Conservation (phyloP, 805 yeast species). For the Teunomyces kruisii region DNA sequence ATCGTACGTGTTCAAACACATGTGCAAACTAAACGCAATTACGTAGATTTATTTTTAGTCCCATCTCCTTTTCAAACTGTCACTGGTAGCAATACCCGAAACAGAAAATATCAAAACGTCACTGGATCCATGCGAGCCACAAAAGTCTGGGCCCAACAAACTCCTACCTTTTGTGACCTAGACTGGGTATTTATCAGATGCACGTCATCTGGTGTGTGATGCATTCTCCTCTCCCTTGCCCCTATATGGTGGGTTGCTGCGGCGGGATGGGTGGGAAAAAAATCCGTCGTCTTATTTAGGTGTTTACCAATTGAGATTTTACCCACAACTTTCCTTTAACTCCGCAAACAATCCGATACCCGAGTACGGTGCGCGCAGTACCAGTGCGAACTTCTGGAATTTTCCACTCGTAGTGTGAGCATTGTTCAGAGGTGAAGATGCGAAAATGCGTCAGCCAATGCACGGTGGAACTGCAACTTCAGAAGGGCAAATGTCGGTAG, state of each 20-base stretch:
- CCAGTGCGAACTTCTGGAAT: constrained; percentile 4
- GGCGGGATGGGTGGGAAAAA: not conserved
- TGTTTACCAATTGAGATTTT: not conserved
- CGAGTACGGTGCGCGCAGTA: not conserved
- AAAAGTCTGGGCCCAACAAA: not conserved
- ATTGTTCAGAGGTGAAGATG: too few species aligned
- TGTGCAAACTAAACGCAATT: too few species aligned
- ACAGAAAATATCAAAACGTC: not conserved
- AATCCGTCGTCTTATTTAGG: too few species aligned
- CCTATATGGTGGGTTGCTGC: not conserved
- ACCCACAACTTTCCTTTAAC: not conserved
- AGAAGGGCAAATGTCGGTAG: too few species aligned
- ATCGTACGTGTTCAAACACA: too few species aligned
- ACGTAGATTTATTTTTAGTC: not conserved
- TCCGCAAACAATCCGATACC: not conserved
- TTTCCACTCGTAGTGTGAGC: constrained; percentile 1
- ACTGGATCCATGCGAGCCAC: not conserved
- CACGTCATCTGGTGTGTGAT: too few species aligned
- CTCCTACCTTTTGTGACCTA: too few species aligned
- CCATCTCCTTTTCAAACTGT: not conserved
- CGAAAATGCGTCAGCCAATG: too few species aligned
- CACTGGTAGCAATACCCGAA: not conserved
- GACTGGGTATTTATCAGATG: too few species aligned
- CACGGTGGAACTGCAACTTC: too few species aligned
- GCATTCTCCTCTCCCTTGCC: not conserved